A percentile compares a stretch with the other conserved stretches of the same genome.
Evolutionary conservation across 768 basidiomycete species (phyloP).

Genomic region (Boletus speciosus): DNA sequence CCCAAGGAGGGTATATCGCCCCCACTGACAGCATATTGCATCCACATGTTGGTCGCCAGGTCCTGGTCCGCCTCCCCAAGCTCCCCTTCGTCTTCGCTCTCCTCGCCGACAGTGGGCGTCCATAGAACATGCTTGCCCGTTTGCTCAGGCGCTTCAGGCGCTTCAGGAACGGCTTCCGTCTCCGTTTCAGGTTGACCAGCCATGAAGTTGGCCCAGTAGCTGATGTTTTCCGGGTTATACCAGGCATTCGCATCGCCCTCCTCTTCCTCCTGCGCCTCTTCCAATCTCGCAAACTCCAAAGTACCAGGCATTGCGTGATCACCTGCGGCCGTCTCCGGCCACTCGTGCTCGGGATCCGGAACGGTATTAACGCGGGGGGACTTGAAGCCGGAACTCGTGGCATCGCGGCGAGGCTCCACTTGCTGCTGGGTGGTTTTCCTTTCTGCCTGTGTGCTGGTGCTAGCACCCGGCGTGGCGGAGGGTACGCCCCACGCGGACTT

Average conservation of each 20-base stretch:
- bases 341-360: slow-evolving; percentile 15
- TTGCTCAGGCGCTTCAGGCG: slow-evolving; percentile 2
- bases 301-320: slow-evolving; percentile 6
- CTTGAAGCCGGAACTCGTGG: slow-evolving; percentile 6
- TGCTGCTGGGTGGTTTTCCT: slow-evolving; percentile 15
- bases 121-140: slow-evolving; percentile 22
- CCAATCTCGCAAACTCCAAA: neutral
- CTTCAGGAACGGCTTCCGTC: neutral
- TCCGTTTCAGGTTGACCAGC: slow-evolving; percentile 14
- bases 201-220: slow-evolving; percentile 31
- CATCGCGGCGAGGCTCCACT: slow-evolving; percentile 5
- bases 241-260: slow-evolving; percentile 20
- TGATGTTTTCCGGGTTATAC: slow-evolving; percentile 23
- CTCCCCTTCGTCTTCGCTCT: slow-evolving; percentile 24
- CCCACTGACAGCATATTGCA: slow-evolving; percentile 31
- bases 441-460: slow-evolving; percentile 4
- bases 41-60: slow-evolving; percentile 25
- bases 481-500: slow-evolving; percentile 16
- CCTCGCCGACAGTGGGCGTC: slow-evolving; percentile 19
- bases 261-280: slow-evolving; percentile 1
- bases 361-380: slow-evolving; percentile 12
- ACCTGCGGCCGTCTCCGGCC: neutral
- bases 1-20: slow-evolving; percentile 16
- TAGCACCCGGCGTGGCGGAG: neutral
- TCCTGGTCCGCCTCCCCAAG: slow-evolving; percentile 13